Conservation (phyloP, 2,329 filamentous ascomycete genomes). For the Aspergillus fumigatiaffinis region DNA sequence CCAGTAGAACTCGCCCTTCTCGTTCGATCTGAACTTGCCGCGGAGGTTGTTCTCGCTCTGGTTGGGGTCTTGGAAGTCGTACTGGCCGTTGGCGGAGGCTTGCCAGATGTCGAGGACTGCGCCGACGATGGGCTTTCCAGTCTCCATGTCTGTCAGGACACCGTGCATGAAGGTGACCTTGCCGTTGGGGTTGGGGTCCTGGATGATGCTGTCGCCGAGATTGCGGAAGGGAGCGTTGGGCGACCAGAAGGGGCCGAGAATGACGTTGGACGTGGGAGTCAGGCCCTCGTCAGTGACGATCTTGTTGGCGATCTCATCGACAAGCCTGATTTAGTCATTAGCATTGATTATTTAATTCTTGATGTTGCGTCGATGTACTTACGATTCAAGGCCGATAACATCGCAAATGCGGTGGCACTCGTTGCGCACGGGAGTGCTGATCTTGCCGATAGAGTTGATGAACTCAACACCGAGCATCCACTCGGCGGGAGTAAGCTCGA, state of each 20-base stretch:
- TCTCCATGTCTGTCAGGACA: constrained; percentile 60
- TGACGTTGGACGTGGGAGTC: constrained; percentile 68
- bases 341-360: neutral
- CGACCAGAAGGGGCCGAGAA: constrained; percentile 75
- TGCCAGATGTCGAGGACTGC: constrained; percentile 78
- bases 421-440: constrained; percentile 65
- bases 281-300: constrained; percentile 58
- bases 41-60: constrained; percentile 71
- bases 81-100: constrained; percentile 69
- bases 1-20: constrained; percentile 62
- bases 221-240: constrained; percentile 69
- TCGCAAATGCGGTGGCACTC: constrained; percentile 71
- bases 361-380: constrained; percentile 21
- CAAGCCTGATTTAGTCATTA: constrained; percentile 52
- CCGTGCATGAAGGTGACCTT: constrained; percentile 66
- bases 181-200: constrained; percentile 55
- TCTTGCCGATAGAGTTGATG: constrained; percentile 69
- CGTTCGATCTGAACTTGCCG: constrained; percentile 69
- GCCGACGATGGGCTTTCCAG: constrained; percentile 61
- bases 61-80: constrained; percentile 72
- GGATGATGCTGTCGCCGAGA: constrained; percentile 63
- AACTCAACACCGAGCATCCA: constrained; percentile 73
- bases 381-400: constrained; percentile 66
- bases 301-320: constrained; percentile 74
- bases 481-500: constrained; percentile 72